Base-by-base conservation (phyloP, 208 protist genomes). In the Trypanosoma vivax region DNA sequence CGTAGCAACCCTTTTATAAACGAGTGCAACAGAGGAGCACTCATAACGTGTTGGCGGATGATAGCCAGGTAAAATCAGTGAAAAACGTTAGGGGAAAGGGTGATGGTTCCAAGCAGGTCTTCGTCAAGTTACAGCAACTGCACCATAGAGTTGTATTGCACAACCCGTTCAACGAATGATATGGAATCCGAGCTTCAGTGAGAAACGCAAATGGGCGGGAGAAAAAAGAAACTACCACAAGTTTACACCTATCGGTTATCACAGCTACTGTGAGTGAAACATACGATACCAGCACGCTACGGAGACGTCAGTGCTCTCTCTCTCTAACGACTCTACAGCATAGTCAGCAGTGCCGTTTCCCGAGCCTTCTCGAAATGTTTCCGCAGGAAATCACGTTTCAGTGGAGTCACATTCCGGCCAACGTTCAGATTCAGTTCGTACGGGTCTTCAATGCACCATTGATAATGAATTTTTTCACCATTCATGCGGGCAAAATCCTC, bases 401-500 rank as follows among this genome's bases (percentile, higher is more conserved):
- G 78, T 31, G 84, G 73, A n/a, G 82, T 89, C 18, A 95, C 80
- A 49, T 87, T 73, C 16, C 88, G 78, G 4, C 84, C 88, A 5
- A 95, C 84, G 33, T 92, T 95, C 23, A 95, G 51, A 55, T 92
- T 85, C 19, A 83, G 49, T 70, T 95, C 88, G 51, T 87, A 95
- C 10, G 88, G 88, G 59, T 95, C 88, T 64, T 95, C 88, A 47
- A 95, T 92, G 66, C 88, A 95, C 71, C 80, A 86, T 23, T 80
- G 82, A 43, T 90, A 95, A 62, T 84, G 57, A 13, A 79, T 45
- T 50, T 90, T 89, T 60, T 90, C 87, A 1, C 75, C 79, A 10
- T 73, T 70, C 35, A 86, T 85, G 30, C 80, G 73, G 4, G 64
- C 73, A 69, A 73, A 60, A 49, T 95, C 84, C 55, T 90, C 83